Conservation (phyloP, 495 filamentous ascomycete genomes). For the Jackrogersella minutella region DNA sequence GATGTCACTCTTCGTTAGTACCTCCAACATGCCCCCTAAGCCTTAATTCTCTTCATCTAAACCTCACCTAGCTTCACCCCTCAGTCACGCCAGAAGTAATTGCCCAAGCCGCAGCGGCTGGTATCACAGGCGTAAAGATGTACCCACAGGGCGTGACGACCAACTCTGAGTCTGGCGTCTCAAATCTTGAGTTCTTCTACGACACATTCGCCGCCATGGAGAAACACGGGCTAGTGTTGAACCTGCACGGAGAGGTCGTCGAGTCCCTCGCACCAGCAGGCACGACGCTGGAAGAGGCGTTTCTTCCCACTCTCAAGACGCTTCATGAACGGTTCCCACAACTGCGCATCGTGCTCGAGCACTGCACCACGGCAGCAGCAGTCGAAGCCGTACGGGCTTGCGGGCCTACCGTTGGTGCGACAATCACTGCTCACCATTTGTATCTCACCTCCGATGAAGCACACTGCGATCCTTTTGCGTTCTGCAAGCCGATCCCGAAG, state of each 20-base stretch:
- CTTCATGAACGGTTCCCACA: constrained; percentile 80
- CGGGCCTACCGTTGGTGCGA: constrained; percentile 72
- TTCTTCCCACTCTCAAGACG: constrained; percentile 76
- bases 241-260: constrained; percentile 67
- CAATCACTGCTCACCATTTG: constrained; percentile 74
- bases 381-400: constrained; percentile 78
- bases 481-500: constrained; percentile 89
- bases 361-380: constrained; percentile 86
- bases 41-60: background rate
- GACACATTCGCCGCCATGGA: constrained; percentile 82
- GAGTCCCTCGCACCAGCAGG: constrained; percentile 60
- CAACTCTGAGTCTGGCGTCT: constrained; percentile 82
- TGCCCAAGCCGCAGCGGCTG: constrained; percentile 70
- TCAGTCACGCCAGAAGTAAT: constrained; percentile 82
- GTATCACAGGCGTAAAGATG: constrained; percentile 72
- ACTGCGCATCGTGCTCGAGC: constrained; percentile 80
- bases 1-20: constrained; percentile 79
- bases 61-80: constrained; percentile 58
- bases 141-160: constrained; percentile 81
- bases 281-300: constrained; percentile 80
- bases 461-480: constrained; percentile 77
- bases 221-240: constrained; percentile 61
- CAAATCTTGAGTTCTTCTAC: constrained; percentile 63
- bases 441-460: constrained; percentile 80
- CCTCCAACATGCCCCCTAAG: background rate